phyloP scores from a whole-genome alignment of 768 basidiomycete species.

The Trametes cinnabarina region DNA sequence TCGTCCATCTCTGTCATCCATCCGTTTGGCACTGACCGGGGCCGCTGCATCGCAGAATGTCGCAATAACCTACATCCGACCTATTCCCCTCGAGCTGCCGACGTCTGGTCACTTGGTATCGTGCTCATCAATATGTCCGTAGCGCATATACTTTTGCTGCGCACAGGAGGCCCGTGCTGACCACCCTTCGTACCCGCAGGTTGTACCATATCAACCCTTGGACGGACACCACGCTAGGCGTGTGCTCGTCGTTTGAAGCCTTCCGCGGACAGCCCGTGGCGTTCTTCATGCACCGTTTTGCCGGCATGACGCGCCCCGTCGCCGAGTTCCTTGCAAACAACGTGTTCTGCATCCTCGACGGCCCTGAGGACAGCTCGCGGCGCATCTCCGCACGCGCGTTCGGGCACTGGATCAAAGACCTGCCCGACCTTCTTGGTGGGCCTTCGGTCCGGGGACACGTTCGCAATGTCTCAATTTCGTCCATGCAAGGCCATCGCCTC shows the following conservation, averaged over 20 bases:
- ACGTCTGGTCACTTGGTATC: slow-evolving; percentile 98
- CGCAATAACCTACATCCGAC: slow-evolving; percentile 95
- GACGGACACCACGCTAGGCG: slow-evolving; percentile 87
- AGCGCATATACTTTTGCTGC: slow-evolving; percentile 8
- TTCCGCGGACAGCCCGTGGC: slow-evolving; percentile 76
- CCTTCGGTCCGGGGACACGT: slow-evolving; percentile 39
- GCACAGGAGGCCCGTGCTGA: slow-evolving; percentile 7
- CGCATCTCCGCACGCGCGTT: slow-evolving; percentile 82
- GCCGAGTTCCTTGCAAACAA: slow-evolving; percentile 82
- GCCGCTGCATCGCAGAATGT: slow-evolving; percentile 63
- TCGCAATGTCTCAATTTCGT: slow-evolving; percentile 59
- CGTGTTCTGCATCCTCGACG: slow-evolving; percentile 79
- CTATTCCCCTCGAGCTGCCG: slow-evolving; percentile 91
- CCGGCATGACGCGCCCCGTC: slow-evolving; percentile 83
- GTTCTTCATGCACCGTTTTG: slow-evolving; percentile 89
- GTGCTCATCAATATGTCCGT: slow-evolving; percentile 96
- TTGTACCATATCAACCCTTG: slow-evolving; percentile 98
- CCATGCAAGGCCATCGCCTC: slow-evolving; percentile 63
- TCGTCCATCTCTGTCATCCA: neutral
- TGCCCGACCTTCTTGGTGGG: slow-evolving; percentile 70
- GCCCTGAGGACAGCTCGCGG: slow-evolving; percentile 54
- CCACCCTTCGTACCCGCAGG: slow-evolving; percentile 41
- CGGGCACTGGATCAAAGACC: slow-evolving; percentile 78
- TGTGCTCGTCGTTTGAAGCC: slow-evolving; percentile 76
- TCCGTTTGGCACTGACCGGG: slow-evolving; percentile 15